Percentiles rank a stretch among this genome's conserved stretches.
Conservation (phyloP, 2,329 filamentous ascomycete genomes). For the Tympanopsis confertula region DNA sequence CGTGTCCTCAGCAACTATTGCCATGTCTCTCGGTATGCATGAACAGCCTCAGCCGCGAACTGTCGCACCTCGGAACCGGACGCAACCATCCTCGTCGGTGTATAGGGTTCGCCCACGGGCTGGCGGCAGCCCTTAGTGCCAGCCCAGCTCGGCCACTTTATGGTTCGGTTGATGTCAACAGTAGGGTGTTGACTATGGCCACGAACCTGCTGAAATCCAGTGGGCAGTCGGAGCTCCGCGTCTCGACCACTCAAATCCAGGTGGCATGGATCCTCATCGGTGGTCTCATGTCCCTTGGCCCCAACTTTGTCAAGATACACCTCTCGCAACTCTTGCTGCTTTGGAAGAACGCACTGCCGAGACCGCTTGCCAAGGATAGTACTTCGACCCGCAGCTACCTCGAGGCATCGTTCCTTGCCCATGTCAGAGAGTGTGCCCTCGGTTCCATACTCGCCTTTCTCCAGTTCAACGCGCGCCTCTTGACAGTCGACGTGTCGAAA, state of each 20-base stretch:
- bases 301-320: conserved; percentile 98
- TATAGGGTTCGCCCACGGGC: conserved; percentile 80
- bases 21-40: conserved; percentile 90
- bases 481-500: conserved; percentile 90
- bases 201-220: conserved; percentile 87
- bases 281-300: conserved; percentile 87
- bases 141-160: conserved; percentile 81
- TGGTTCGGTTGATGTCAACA: conserved; percentile 91
- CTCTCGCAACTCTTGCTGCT: conserved; percentile 82
- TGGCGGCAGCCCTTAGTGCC: conserved; percentile 82
- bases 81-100: conserved; percentile 74
- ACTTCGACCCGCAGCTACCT: conserved; percentile 71
- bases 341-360: conserved; percentile 95
- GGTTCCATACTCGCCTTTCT: conserved; percentile 86
- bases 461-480: conserved; percentile 79
- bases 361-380: conserved; percentile 86
- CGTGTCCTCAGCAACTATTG: conserved; percentile 82
- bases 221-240: conserved; percentile 76
- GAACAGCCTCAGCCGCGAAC: conserved; percentile 83
- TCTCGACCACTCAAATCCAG: conserved; percentile 89
- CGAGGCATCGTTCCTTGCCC: conserved; percentile 87
- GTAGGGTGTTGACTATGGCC: conserved; percentile 78
- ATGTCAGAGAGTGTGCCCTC: conserved; percentile 87
- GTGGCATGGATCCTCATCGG: conserved; percentile 97
- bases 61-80: conserved; percentile 63